Evolutionary conservation across 805 yeast species (phyloP).

Genomic region (Saturnispora silvae): DNA sequence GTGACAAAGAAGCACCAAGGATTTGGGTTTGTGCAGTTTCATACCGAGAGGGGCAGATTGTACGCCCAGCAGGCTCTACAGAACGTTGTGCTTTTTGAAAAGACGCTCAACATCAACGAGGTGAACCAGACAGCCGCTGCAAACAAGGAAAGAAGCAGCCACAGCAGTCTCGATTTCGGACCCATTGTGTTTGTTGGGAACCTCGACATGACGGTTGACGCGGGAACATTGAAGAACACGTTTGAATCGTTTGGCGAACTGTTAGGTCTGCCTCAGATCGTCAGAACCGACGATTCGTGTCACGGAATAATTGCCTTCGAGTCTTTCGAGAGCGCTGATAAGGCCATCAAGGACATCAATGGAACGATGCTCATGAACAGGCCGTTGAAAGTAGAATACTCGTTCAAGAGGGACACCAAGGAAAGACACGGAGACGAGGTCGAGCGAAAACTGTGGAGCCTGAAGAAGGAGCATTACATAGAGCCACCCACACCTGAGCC

Average conservation of each 20-base stretch:
- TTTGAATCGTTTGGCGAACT: slow-evolving; percentile 63
- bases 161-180: slow-evolving; percentile 33
- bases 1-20: slow-evolving; percentile 68
- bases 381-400: slow-evolving; percentile 53
- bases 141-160: slow-evolving; percentile 5
- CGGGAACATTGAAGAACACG: slow-evolving; percentile 40
- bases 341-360: slow-evolving; percentile 58
- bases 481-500: not conserved
- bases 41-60: slow-evolving; percentile 48
- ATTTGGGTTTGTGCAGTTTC: slow-evolving; percentile 76
- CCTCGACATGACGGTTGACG: slow-evolving; percentile 58
- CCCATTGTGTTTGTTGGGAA: slow-evolving; percentile 47
- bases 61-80: slow-evolving; percentile 53
- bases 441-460: slow-evolving; percentile 56
- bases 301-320: slow-evolving; percentile 63
- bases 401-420: slow-evolving; percentile 48
- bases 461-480: slow-evolving; percentile 15
- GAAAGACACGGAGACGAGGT: slow-evolving; percentile 70
- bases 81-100: slow-evolving; percentile 53
- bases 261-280: slow-evolving; percentile 33
- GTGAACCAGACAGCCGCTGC: slow-evolving; percentile 20
- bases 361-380: slow-evolving; percentile 61
- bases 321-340: slow-evolving; percentile 58
- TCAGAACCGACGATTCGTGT: slow-evolving; percentile 35
- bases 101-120: slow-evolving; percentile 46